Evolutionary conservation across 2,329 filamentous ascomycete genomes (phyloP).

Genomic region (Pleoardoris graminearum): DNA sequence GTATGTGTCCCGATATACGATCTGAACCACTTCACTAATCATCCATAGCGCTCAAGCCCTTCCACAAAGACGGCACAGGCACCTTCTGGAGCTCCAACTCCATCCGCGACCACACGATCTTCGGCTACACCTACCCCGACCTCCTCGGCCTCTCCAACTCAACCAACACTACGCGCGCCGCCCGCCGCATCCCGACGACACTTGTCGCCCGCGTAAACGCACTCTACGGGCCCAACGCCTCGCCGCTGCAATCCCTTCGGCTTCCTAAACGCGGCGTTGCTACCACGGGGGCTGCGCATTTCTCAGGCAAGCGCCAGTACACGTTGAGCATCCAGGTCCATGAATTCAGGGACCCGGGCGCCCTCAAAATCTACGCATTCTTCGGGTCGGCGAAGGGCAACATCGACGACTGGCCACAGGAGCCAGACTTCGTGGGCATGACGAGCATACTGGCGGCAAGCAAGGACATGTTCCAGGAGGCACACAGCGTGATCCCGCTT

Average conservation of each 20-base stretch:
- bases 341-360: conserved; percentile 62
- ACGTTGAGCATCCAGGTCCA: conserved; percentile 66
- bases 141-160: conserved; percentile 65
- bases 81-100: conserved; percentile 70
- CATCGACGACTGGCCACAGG: conserved; percentile 53
- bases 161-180: conserved; percentile 67
- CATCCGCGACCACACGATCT: conserved; percentile 61
- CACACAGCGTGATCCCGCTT: conserved; percentile 50
- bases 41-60: conserved; percentile 62
- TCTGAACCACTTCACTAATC: neutral
- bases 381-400: conserved; percentile 52
- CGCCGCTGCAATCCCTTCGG: conserved; percentile 14
- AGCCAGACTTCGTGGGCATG: conserved; percentile 63
- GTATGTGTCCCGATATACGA: conserved; percentile 23
- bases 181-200: conserved; percentile 32
- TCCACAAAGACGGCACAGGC: conserved; percentile 61
- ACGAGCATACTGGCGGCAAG: conserved; percentile 53
- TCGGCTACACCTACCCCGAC: conserved; percentile 78
- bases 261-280: conserved; percentile 44
- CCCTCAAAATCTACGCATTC: conserved; percentile 71
- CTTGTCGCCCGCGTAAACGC: conserved; percentile 61
- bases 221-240: conserved; percentile 58
- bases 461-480: conserved; percentile 13
- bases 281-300: conserved; percentile 1
- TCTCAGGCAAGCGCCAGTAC: conserved; percentile 56